Evolutionary conservation across 2,329 filamentous ascomycete genomes (phyloP).

Genomic region (Macrophomina tecta): DNA sequence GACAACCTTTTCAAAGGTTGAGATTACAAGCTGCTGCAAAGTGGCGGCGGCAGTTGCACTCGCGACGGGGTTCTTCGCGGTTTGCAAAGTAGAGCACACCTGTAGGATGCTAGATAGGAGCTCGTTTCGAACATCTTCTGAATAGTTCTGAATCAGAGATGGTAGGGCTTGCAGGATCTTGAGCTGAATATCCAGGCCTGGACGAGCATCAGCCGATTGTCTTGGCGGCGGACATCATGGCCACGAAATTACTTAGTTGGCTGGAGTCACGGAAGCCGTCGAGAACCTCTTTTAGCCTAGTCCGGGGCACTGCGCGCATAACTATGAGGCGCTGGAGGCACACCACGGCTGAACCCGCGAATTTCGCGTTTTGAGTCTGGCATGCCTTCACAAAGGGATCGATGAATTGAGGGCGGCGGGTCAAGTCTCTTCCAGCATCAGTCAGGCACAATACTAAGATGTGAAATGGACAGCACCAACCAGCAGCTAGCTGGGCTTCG

Average conservation of each 20-base stretch:
- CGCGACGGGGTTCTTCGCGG: constrained; percentile 89
- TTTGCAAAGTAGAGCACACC: constrained; percentile 89
- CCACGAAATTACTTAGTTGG: constrained; percentile 62
- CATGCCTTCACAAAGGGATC: constrained; percentile 95
- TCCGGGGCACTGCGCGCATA: constrained; percentile 76
- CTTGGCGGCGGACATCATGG: constrained; percentile 4
- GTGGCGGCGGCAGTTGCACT: constrained; percentile 97
- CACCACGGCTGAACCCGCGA: constrained; percentile 84
- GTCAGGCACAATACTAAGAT: constrained; percentile 24
- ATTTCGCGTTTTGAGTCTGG: constrained; percentile 85
- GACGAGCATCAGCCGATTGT: not conserved
- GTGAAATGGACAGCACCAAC: constrained; percentile 49
- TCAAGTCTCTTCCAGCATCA: constrained; percentile 69
- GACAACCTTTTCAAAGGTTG: constrained; percentile 90
- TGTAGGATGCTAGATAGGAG: constrained; percentile 82
- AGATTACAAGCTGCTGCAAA: constrained; percentile 88
- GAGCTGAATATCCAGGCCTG: constrained; percentile 84
- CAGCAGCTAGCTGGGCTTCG: constrained; percentile 76
- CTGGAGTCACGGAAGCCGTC: constrained; percentile 87
- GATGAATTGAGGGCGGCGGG: constrained; percentile 80
- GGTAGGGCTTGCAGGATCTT: constrained; percentile 94
- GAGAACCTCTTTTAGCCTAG: constrained; percentile 82
- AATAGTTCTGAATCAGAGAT: constrained; percentile 88
- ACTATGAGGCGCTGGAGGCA: constrained; percentile 90
- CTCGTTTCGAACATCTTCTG: constrained; percentile 78